Percentiles rank a stretch among this genome's conserved stretches.
phyloP scores from a whole-genome alignment of 1,284 basidiomycete genomes.

The Cutaneotrichosporon cyanovorans region DNA sequence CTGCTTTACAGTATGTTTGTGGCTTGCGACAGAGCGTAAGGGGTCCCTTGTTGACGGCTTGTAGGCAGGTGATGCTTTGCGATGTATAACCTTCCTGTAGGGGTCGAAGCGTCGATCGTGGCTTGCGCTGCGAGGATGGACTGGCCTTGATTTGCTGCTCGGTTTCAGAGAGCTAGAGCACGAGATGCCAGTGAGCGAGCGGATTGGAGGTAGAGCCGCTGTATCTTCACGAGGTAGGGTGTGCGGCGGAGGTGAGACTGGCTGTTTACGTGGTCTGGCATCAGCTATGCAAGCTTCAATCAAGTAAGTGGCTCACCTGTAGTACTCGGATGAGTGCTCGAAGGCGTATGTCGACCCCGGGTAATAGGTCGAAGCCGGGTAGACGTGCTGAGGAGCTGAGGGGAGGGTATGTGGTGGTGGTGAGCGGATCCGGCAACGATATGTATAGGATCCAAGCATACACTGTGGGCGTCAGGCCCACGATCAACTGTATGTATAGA shows the following conservation, averaged over 20 bases:
- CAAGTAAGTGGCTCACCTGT: too few relatives aligned
- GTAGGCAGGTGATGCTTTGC: neutral
- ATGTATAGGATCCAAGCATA: slow-evolving; percentile 2
- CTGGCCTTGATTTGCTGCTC: neutral
- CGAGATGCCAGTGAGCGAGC: neutral
- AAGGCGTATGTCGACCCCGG: too few relatives aligned
- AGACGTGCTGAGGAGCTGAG: neutral
- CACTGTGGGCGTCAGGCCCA: slow-evolving; percentile 17
- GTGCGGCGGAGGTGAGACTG: too few relatives aligned
- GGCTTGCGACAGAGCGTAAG: neutral
- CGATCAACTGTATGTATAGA: neutral
- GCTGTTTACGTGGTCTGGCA: too few relatives aligned
- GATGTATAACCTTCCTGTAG: too few relatives aligned
- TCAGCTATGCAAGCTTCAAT: too few relatives aligned
- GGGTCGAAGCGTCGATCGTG: too few relatives aligned
- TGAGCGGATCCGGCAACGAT: neutral
- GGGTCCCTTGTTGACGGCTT: neutral
- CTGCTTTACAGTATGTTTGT: slow-evolving; percentile 1
- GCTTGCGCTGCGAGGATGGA: neutral
- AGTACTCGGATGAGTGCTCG: too few relatives aligned
- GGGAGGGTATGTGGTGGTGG: neutral
- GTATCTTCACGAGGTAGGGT: neutral
- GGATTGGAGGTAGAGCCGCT: slow-evolving; percentile 2
- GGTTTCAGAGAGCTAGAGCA: neutral
- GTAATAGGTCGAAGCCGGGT: neutral